Base-by-base conservation (phyloP, 169 alveolate species). In the Plasmodium billcollinsi region DNA sequence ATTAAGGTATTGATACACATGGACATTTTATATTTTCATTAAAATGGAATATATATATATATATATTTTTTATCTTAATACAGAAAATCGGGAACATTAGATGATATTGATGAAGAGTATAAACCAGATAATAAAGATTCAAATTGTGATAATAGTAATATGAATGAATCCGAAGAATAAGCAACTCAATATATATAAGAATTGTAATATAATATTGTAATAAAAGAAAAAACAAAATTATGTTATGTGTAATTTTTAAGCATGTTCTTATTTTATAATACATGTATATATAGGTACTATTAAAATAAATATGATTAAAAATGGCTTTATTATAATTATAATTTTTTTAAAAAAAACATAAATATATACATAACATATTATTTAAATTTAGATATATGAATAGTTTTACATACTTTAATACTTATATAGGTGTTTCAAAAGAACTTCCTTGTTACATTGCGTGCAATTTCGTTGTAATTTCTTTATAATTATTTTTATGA, bases 41-140 rank as follows among this genome's bases (percentile, higher is more conserved):
- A 11, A 12, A 15, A 71, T 18, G n/a, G 50, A 29, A 33, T 67
- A 67, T 9, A 33, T 67, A 67, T 33, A 67, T 67, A 14, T 62
- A 18, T 26, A 62, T 21, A 18, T 21, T 24, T 83, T 45, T 47
- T 69, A 18, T 73, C 18, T n/a, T 61, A 47, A 8, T 24, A 71
- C 76, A 86, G 92, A 73, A 70, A 73, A 63, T 86, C 92, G 0
- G 92, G 92, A 14, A 86, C 92, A 15, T 72, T 86, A 39, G 92
- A 86, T 29, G 76, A 61, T 49, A 67, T 86, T 15, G 92, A 71
- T 39, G 92, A 67, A 63, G 89, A 76, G 49, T 83, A 39, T 24
- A 59, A 70, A 12, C 29, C 49, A 61, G 92, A 86, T 45, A 70
- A 70, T 26, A 66, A 86, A 29, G 92, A 86, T 24, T 83, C 85